Conservation (phyloP, 1,139 yeast species). For the Yamadazyma blattariae region DNA sequence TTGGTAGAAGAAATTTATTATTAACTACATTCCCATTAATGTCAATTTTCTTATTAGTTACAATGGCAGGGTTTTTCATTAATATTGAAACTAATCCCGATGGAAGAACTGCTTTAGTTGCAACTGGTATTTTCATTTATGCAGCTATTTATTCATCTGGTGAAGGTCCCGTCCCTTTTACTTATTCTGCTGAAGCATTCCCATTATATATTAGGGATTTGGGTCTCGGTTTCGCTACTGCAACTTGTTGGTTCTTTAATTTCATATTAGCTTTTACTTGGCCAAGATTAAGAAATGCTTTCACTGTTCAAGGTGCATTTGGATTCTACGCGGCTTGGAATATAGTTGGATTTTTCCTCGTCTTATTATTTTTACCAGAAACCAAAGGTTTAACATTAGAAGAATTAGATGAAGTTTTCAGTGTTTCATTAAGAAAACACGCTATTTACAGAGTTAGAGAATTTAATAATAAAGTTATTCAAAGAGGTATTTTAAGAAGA, state of each 20-base stretch:
- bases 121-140: conserved; percentile 72
- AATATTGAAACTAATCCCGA: conserved; percentile 31
- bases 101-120: conserved; percentile 63
- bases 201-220: conserved; percentile 82
- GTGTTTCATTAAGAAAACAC: conserved; percentile 52
- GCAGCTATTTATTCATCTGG: conserved; percentile 79
- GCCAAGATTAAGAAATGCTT: conserved; percentile 68
- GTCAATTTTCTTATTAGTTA: conserved; percentile 62
- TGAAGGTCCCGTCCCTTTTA: conserved; percentile 90
- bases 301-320: conserved; percentile 82
- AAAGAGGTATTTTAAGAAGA: conserved; percentile 40
- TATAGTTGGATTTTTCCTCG: conserved; percentile 67
- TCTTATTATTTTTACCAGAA: conserved; percentile 66
- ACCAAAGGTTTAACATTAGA: conserved; percentile 69
- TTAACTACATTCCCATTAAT: conserved; percentile 75
- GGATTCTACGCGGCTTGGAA: conserved; percentile 93
- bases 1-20: conserved; percentile 72
- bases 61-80: conserved; percentile 79
- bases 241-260: conserved; percentile 84
- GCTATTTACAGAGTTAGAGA: conserved; percentile 53
- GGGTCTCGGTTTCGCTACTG: conserved; percentile 84
- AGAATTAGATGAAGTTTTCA: conserved; percentile 70
- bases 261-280: conserved; percentile 79
- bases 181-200: conserved; percentile 83
- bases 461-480: conserved; percentile 35